These are phyloP conservation scores for Phylloporus scabripes DNA, from an alignment of 768 basidiomycete species.

Conservation along the genomic window DNA sequence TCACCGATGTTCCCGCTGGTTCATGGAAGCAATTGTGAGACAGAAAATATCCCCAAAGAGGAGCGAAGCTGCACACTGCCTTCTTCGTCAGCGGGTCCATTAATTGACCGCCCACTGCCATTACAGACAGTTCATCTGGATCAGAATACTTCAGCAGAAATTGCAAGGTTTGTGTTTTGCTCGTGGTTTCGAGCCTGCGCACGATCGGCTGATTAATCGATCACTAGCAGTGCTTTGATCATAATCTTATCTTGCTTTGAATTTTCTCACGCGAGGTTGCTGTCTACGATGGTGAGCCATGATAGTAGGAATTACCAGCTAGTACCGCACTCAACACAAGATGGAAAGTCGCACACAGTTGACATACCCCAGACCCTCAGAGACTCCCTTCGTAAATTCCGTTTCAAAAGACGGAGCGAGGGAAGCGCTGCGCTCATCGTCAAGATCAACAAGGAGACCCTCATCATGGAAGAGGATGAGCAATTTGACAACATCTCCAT, in stretches of 20 bases:
- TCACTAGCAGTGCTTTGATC: too few relatives aligned
- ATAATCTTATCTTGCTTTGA: background rate
- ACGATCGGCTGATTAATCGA: too few relatives aligned
- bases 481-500: constrained; percentile 70
- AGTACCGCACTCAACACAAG: background rate
- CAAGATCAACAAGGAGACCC: constrained; percentile 82
- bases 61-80: too few relatives aligned
- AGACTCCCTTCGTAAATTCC: constrained; percentile 77
- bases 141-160: background rate
- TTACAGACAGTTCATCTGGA: background rate
- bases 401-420: constrained; percentile 57
- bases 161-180: background rate
- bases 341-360: constrained; percentile 47
- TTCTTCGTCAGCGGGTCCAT: background rate
- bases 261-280: background rate
- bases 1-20: too few relatives aligned
- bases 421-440: constrained; percentile 78
- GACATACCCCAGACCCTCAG: constrained; percentile 81
- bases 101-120: background rate
- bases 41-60: too few relatives aligned
- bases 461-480: constrained; percentile 81
- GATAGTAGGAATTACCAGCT: background rate
- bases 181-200: too few relatives aligned
- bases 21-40: too few relatives aligned
- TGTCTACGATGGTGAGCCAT: constrained; percentile 21